Evolutionary conservation across 345 rosid genomes (phyloP).

Genomic region (Erucastrum elatum): DNA sequence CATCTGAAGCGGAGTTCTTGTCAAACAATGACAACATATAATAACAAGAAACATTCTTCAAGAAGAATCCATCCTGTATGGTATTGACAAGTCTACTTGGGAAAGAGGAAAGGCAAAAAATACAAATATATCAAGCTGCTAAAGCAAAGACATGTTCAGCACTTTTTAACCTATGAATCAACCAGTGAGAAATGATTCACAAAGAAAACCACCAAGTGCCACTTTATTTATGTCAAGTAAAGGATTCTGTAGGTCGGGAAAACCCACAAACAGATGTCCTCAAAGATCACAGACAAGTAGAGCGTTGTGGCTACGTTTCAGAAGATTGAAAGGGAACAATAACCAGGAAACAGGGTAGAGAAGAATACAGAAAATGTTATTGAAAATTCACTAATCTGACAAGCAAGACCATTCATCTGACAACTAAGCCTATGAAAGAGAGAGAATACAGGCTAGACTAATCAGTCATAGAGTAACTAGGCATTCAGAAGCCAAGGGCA

Average conservation of each 20-base stretch:
- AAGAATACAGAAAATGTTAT: slow-evolving; percentile 31
- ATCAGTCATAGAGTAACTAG: slow-evolving; percentile 49
- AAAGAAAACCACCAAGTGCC: slow-evolving; percentile 20
- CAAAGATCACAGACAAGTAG: slow-evolving; percentile 15
- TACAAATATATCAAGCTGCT: slow-evolving; percentile 7
- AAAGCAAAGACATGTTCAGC: slow-evolving; percentile 2
- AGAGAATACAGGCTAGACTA: slow-evolving; percentile 47
- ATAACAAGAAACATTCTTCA: slow-evolving; percentile 12
- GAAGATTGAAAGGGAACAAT: not conserved
- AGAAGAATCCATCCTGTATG: not conserved
- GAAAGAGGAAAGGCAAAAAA: not conserved
- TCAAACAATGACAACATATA: slow-evolving; percentile 1
- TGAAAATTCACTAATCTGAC: slow-evolving; percentile 38
- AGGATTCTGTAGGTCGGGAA: not conserved
- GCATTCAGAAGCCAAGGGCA: slow-evolving; percentile 54
- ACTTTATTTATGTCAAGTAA: slow-evolving; percentile 15
- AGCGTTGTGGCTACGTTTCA: not conserved
- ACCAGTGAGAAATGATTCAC: slow-evolving; percentile 18
- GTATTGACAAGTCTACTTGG: not conserved
- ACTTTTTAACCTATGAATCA: slow-evolving; percentile 20
- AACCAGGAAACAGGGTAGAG: slow-evolving; percentile 15
- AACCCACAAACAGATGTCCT: not conserved
- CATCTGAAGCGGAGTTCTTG: not conserved
- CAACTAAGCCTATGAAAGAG: slow-evolving; percentile 34
- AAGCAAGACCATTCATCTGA: slow-evolving; percentile 30